Base-by-base conservation (phyloP, 2,329 filamentous ascomycete species). In the Epichloe elymi region DNA sequence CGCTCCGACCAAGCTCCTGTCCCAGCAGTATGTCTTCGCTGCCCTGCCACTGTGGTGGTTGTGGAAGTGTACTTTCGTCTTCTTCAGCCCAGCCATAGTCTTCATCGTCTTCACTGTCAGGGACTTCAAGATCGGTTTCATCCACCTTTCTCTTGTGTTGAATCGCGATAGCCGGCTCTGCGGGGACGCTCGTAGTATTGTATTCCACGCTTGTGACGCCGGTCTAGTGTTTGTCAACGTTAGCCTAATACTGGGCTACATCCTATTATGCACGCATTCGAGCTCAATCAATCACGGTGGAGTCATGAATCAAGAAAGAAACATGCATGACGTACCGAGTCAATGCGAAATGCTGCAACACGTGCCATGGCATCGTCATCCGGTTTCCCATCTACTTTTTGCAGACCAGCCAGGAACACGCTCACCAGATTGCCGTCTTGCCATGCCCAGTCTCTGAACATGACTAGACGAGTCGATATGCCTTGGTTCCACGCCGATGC, bases 401-500 rank as follows among this genome's bases (percentile, higher is more conserved):
- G 76, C 11, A 88, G 68, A 47, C 81, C 82, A 11, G 75, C 79
- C 57, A 86, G 73, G 52, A 79, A 74, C 42, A 78, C 66, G 57
- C 74, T 73, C 53, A 72, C 70, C 23, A 71, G 67, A 17, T 65
- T 66, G 43, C 68, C 67, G 42, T 68, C 67, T 49, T 69, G 66
- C 68, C 74, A 78, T 54, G 72, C 76, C 78, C 80, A 90, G 68
- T 95, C 88, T 59, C 85, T 78, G 65, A 93, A 95, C 36, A 95
- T 66, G 23, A 85, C 83, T 54, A 95, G 65, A 50, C 88, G 76
- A 41, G 81, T 86, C 54, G 80, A 79, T 38, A 95, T 72, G 35
- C 82, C 84, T 56, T 80, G 81, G 54, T 95, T 89, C 90, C 90
- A 96, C 41, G 85, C 79, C 19, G 74, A 74, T 14, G 85, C 82